Base-by-base conservation (phyloP, 1,139 yeast genomes). In the Yamadazyma blattariae region DNA sequence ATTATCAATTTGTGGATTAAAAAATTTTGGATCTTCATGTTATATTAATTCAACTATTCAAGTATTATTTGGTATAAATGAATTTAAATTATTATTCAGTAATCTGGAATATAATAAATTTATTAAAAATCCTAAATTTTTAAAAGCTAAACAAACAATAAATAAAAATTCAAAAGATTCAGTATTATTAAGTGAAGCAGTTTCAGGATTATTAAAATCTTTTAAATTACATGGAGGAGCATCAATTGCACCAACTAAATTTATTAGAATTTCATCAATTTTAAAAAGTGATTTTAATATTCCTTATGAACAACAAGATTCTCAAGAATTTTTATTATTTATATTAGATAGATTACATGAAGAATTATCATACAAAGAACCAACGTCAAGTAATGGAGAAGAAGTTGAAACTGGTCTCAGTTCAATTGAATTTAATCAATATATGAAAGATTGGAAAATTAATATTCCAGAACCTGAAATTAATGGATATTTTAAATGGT, bases 281-380 rank as follows among this genome's bases (percentile, higher is more conserved):
- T 51, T 81, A 25, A 77, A 81, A 45, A 88, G 88, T 0, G 85
- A 79, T 45, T 71, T 82, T 36, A 65, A 69, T 44, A 81, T 83
- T 9, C 90, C 90, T 0, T 59, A 68, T 44, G 86, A 82, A 47
- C 94, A 84, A 49, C 92, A 84, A 53, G 94, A 84, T 55, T 79
- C 90, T 2, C 87, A 83, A 41, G 94, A 84, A 47, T 83, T 82
- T 50, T 58, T 84, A 34, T 67, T 82, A 53, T 79, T 81, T 45
- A 49, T 82, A 8, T 57, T 84, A 40, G 90, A 83, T 51, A 68
- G 80, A 38, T 56, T 83, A 15, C 92, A 83, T 52, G 88, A 82
- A 43, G 94, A 84, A 45, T 50, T 79, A 35, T 67, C 78, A 9
- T 39, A 47, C 27, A 57, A 40, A 57, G 32, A 30, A 7, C 54